Conservation (phyloP, 768 basidiomycete genomes). For the Phylloporus sp. region DNA sequence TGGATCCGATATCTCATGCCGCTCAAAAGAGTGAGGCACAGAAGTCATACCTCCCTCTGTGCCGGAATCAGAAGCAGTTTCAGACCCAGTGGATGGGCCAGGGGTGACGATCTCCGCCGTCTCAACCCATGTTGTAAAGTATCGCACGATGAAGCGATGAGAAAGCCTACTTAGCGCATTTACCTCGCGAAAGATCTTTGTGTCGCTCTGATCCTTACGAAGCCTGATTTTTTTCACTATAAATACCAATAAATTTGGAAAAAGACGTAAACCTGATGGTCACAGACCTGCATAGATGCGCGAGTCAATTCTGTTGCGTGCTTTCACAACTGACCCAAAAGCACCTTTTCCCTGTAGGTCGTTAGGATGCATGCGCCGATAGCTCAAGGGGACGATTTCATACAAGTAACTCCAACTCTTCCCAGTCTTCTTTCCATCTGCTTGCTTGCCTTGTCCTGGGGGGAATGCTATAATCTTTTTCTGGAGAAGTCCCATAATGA, state of each 20-base stretch:
- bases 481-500: conserved; percentile 52
- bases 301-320: conserved; percentile 81
- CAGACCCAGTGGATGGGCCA: conserved; percentile 45
- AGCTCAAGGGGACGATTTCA: not conserved
- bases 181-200: conserved; percentile 88
- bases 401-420: conserved; percentile 83
- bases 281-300: conserved; percentile 75
- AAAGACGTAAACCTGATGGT: not conserved
- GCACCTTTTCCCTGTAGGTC: conserved; percentile 72
- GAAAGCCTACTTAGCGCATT: conserved; percentile 83
- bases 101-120: conserved; percentile 50
- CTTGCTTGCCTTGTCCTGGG: conserved; percentile 52
- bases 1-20: conserved; percentile 49
- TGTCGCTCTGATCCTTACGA: conserved; percentile 72
- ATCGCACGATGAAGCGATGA: conserved; percentile 89
- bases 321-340: conserved; percentile 94
- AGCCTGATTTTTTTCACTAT: conserved; percentile 88
- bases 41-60: conserved; percentile 52
- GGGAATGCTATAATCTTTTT: conserved; percentile 50
- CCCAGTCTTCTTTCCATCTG: conserved; percentile 92
- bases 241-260: not conserved
- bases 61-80: conserved; percentile 34
- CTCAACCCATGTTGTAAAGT: conserved; percentile 91
- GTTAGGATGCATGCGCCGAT: not conserved
- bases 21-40: conserved; percentile 42